These are phyloP conservation scores for Apiotrichum gamsii DNA, from an alignment of 1,284 basidiomycete species.

Conservation along the genomic window DNA sequence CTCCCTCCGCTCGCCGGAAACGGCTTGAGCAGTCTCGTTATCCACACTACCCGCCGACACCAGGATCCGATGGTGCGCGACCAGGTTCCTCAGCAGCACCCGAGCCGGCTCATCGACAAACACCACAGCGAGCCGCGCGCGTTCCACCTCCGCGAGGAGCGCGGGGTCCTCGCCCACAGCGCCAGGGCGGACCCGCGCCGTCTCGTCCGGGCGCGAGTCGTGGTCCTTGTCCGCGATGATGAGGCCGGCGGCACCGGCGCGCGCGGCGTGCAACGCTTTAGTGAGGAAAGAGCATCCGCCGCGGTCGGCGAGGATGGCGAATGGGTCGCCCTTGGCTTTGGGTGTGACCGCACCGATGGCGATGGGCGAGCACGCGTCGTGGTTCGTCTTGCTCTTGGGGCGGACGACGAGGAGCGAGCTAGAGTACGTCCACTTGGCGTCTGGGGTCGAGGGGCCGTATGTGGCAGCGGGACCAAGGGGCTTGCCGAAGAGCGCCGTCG, in stretches of 20 bases:
- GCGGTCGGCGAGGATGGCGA: slow-evolving; percentile 43
- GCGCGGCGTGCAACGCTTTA: slow-evolving; percentile 62
- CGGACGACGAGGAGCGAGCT: slow-evolving; percentile 9
- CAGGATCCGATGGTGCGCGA: background rate
- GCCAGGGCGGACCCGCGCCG: slow-evolving; percentile 30
- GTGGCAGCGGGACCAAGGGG: too few relatives aligned
- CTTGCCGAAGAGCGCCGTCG: slow-evolving; percentile 12
- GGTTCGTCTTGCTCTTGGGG: slow-evolving; percentile 4
- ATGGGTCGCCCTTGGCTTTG: background rate
- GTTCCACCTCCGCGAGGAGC: slow-evolving; percentile 9
- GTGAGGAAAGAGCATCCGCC: slow-evolving; percentile 76
- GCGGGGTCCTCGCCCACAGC: slow-evolving; percentile 20
- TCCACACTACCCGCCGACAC: background rate
- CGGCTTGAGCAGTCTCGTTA: too few relatives aligned
- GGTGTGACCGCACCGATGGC: background rate
- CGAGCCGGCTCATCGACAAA: slow-evolving; percentile 28
- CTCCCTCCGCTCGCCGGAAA: background rate
- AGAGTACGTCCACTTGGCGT: background rate
- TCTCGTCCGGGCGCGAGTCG: background rate
- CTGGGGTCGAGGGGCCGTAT: background rate
- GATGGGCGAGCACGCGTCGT: slow-evolving; percentile 15
- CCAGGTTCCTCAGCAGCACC: slow-evolving; percentile 5
- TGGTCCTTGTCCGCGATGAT: slow-evolving; percentile 55
- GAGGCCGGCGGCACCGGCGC: slow-evolving; percentile 65
- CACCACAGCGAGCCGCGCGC: slow-evolving; percentile 28